These are phyloP conservation scores for Debaryomyces hansenii DNA, from an alignment of 805 yeast species.

Conservation along the genomic window DNA sequence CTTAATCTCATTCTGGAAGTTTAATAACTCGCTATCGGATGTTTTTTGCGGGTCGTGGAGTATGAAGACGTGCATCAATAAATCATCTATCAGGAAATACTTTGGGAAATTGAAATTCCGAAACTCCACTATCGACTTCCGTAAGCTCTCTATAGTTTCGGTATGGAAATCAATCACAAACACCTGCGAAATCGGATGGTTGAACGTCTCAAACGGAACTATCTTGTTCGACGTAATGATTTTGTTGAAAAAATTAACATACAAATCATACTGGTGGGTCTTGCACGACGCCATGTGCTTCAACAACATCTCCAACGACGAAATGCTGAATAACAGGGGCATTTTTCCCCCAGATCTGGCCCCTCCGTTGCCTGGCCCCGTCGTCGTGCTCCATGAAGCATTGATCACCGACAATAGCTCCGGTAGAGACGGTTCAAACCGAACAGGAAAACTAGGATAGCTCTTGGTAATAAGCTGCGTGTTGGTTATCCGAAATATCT, in stretches of 20 bases:
- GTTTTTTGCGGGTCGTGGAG: conserved; percentile 24
- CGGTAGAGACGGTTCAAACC: conserved; percentile 49
- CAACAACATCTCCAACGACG: conserved; percentile 34
- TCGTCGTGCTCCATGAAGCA: conserved; percentile 9
- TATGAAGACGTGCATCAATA: conserved; percentile 45
- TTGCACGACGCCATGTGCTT: conserved; percentile 10
- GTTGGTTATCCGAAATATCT: conserved; percentile 49
- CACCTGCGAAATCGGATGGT: conserved; percentile 80
- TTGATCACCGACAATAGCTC: conserved; percentile 34
- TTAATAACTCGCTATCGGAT: conserved; percentile 26
- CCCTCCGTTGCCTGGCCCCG: conserved; percentile 14
- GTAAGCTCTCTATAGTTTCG: conserved; percentile 56
- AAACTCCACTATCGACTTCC: conserved; percentile 51
- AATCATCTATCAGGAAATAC: conserved; percentile 65
- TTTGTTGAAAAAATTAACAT: conserved; percentile 57
- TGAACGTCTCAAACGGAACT: conserved; percentile 80
- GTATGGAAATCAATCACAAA: conserved; percentile 56
- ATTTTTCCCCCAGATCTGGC: conserved; percentile 9
- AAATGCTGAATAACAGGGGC: conserved; percentile 36
- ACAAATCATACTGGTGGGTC: conserved; percentile 35
- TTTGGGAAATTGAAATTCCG: conserved; percentile 56
- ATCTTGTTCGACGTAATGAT: conserved; percentile 58
- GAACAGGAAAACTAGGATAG: conserved; percentile 55
- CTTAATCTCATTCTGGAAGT: conserved; percentile 28
- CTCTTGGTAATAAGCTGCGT: conserved; percentile 49